Percentiles rank a stretch among this genome's conserved stretches.
phyloP scores from a whole-genome alignment of 1,139 yeast genomes.

The Yamadazyma taylorii region DNA sequence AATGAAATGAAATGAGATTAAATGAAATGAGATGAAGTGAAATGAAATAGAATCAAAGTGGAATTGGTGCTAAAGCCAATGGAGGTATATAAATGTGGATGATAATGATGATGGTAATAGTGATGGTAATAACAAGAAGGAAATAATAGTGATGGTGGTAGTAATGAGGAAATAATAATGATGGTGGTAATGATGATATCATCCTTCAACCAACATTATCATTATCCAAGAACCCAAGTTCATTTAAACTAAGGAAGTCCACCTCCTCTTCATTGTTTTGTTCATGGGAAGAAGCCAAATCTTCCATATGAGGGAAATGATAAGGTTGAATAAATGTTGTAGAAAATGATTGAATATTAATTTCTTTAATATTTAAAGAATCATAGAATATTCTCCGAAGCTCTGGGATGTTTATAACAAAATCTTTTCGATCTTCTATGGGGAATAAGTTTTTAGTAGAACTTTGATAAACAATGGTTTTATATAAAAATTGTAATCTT shows the following conservation, averaged over 20 bases:
- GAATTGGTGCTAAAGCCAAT: no score
- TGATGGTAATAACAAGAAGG: no score
- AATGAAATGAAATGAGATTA: no score
- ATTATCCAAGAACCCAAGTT: slow-evolving; percentile 19
- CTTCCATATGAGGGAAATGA: slow-evolving; percentile 30
- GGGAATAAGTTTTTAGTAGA: slow-evolving; percentile 27
- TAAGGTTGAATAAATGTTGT: slow-evolving; percentile 24
- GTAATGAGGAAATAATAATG: no score
- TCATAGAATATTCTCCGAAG: slow-evolving; percentile 27
- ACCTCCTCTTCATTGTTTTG: slow-evolving; percentile 11
- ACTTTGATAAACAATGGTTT: slow-evolving; percentile 28
- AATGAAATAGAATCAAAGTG: no score
- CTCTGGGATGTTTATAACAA: slow-evolving; percentile 26
- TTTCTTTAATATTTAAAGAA: slow-evolving; percentile 27
- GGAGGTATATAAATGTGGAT: no score
- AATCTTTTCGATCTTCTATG: slow-evolving; percentile 28
- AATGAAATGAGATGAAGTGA: no score
- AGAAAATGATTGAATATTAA: slow-evolving; percentile 27
- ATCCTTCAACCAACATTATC: no score
- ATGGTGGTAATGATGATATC: no score
- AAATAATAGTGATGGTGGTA: no score
- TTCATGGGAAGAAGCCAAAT: slow-evolving; percentile 5
- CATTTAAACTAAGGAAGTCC: slow-evolving; percentile 18
- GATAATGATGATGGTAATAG: no score
- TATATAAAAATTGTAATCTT: slow-evolving; percentile 17